These are phyloP conservation scores for Tuctoria greenei DNA, from an alignment of 176 grass and related monocot genomes.

Conservation along the genomic window DNA sequence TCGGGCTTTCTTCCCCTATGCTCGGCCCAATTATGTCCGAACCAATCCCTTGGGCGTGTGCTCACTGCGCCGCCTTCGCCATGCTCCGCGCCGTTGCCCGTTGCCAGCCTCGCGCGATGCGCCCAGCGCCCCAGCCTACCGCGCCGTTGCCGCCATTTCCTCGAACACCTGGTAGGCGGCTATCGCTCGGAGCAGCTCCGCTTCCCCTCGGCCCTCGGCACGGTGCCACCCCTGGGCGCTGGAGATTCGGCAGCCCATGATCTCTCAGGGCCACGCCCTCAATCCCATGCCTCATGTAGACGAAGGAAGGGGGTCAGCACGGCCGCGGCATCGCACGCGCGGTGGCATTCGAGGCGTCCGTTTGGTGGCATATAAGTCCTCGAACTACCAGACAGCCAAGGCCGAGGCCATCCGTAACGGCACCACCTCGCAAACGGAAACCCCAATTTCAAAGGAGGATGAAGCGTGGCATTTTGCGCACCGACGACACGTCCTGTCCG, in stretches of 20 bases:
- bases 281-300: neutral
- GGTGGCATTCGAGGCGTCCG: neutral
- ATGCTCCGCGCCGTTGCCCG: neutral
- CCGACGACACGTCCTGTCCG: neutral
- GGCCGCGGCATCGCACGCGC: neutral
- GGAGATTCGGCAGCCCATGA: neutral
- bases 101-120: neutral
- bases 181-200: neutral
- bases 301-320: neutral
- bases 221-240: neutral
- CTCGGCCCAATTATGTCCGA: neutral
- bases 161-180: slow-evolving; percentile 11
- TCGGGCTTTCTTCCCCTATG: neutral
- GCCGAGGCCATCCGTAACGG: neutral
- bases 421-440: neutral
- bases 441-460: neutral
- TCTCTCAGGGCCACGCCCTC: too few species aligned
- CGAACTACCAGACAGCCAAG: neutral
- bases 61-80: too few species aligned
- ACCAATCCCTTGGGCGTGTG: too few species aligned
- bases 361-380: slow-evolving; percentile 26
- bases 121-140: neutral
- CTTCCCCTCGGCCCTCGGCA: neutral
- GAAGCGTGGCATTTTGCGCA: neutral
- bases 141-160: slow-evolving; percentile 13